These are phyloP conservation scores for Imleria badia DNA, from an alignment of 768 basidiomycete species.

Conservation along the genomic window DNA sequence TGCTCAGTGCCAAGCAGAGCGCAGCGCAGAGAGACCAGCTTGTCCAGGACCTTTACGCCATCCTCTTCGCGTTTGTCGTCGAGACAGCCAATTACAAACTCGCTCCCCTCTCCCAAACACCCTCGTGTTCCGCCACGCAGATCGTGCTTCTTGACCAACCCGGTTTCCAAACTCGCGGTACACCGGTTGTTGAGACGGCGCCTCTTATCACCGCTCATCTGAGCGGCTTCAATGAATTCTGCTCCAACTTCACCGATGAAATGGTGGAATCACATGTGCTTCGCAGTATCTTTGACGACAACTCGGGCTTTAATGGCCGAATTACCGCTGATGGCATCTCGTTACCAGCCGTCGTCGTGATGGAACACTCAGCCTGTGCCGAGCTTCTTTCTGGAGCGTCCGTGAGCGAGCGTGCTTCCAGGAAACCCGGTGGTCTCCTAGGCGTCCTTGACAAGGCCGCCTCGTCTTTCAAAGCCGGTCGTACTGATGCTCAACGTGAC, in stretches of 20 bases:
- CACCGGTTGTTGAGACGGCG: conserved; percentile 37
- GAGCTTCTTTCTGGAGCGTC: conserved; percentile 59
- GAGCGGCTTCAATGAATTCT: conserved; percentile 62
- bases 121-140: conserved; percentile 42
- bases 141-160: conserved; percentile 56
- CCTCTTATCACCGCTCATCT: conserved; percentile 56
- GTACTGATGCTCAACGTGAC: conserved; percentile 46
- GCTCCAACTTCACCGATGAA: conserved; percentile 60
- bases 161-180: conserved; percentile 55
- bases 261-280: conserved; percentile 56
- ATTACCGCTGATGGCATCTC: conserved; percentile 52
- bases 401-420: conserved; percentile 43
- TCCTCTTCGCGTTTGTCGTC: conserved; percentile 61
- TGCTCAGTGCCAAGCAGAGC: conserved; percentile 53
- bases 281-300: conserved; percentile 53
- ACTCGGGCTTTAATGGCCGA: conserved; percentile 43
- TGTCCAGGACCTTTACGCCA: conserved; percentile 58
- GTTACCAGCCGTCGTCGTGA: conserved; percentile 45
- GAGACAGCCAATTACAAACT: conserved; percentile 63
- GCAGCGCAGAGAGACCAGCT: conserved; percentile 53
- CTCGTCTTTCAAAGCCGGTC: conserved; percentile 50
- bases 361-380: conserved; percentile 55
- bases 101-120: conserved; percentile 42
- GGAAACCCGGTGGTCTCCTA: conserved; percentile 58
- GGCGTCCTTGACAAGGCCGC: conserved; percentile 54